Evolutionary conservation across 495 filamentous ascomycete species (phyloP).

Genomic region (Endocarpon pusillum): DNA sequence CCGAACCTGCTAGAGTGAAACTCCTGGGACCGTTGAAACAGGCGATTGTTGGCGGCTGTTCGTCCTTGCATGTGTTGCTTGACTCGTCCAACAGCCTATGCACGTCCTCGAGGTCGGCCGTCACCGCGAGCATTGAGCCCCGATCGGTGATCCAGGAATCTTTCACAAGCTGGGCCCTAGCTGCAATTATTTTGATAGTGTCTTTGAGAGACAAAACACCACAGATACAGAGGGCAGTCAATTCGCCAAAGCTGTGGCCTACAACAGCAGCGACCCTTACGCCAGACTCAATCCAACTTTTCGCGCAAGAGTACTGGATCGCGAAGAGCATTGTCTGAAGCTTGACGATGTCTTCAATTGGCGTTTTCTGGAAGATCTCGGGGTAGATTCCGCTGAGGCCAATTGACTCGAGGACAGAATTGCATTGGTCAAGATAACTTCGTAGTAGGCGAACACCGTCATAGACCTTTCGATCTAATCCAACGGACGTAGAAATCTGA

Average conservation of each 20-base stretch:
- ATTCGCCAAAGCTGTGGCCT: slow-evolving; percentile 27
- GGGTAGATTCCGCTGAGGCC: slow-evolving; percentile 29
- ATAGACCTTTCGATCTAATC: slow-evolving; percentile 22
- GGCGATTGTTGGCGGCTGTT: slow-evolving; percentile 22
- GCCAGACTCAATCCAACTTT: slow-evolving; percentile 22
- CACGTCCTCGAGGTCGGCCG: slow-evolving; percentile 3
- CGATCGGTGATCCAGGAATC: slow-evolving; percentile 21
- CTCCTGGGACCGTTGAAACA: slow-evolving; percentile 32
- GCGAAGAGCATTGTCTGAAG: slow-evolving; percentile 27
- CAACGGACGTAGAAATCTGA: slow-evolving; percentile 28
- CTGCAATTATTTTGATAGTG: slow-evolving; percentile 19
- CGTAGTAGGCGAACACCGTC: slow-evolving; percentile 18
- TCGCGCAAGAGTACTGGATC: slow-evolving; percentile 22
- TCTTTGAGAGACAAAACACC: slow-evolving; percentile 15
- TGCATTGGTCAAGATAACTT: slow-evolving; percentile 22
- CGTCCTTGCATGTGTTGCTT: slow-evolving; percentile 4
- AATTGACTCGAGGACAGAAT: slow-evolving; percentile 8
- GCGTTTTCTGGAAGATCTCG: slow-evolving; percentile 24
- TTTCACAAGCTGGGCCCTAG: slow-evolving; percentile 21
- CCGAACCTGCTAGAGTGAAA: slow-evolving; percentile 28
- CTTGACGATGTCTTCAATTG: slow-evolving; percentile 22
- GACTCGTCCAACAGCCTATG: slow-evolving; percentile 11
- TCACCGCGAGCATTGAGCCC: slow-evolving; percentile 27
- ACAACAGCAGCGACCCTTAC: slow-evolving; percentile 17
- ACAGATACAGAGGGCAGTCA: slow-evolving; percentile 16